phyloP scores from a whole-genome alignment of 139 green algal species.

The Auxenochlorella protothecoides region DNA sequence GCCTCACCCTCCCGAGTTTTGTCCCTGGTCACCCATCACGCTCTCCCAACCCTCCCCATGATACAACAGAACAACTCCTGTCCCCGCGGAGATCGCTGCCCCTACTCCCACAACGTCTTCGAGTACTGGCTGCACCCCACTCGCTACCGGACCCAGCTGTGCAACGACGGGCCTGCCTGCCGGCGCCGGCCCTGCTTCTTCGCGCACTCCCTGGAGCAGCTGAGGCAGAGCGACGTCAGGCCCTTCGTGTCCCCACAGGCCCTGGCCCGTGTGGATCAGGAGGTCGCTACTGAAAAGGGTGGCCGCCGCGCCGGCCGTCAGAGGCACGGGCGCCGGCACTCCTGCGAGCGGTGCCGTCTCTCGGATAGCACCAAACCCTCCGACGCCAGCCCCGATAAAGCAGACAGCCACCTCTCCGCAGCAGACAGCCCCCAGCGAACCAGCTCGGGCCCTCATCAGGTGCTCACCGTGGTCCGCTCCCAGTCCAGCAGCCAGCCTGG shows the following conservation, averaged over 20 bases:
- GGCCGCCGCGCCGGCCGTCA: too few species aligned
- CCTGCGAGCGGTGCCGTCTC: background rate
- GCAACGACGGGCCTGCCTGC: slow-evolving; percentile 70
- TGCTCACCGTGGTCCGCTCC: too few species aligned
- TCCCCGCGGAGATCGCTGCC: slow-evolving; percentile 54
- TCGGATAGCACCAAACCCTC: too few species aligned
- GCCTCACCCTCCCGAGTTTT: background rate
- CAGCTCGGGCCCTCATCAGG: too few species aligned
- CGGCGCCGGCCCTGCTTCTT: slow-evolving; percentile 82
- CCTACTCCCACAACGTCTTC: slow-evolving; percentile 78
- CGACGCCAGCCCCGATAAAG: too few species aligned
- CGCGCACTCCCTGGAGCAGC: slow-evolving; percentile 49
- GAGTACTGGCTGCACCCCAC: slow-evolving; percentile 84
- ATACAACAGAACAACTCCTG: slow-evolving; percentile 41
- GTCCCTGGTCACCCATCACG: background rate
- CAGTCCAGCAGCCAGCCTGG: too few species aligned
- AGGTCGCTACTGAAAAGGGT: too few species aligned
- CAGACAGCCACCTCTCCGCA: too few species aligned
- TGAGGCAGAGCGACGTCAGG: slow-evolving; percentile 23
- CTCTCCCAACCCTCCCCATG: background rate
- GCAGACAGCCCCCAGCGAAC: too few species aligned
- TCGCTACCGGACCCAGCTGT: slow-evolving; percentile 78
- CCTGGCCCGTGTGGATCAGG: slow-evolving; percentile 9
- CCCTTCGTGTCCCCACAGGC: slow-evolving; percentile 23
- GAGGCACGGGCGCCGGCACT: too few species aligned